phyloP scores from a whole-genome alignment of 2,329 filamentous ascomycete genomes.

The Pseudofabraea citricarpa region DNA sequence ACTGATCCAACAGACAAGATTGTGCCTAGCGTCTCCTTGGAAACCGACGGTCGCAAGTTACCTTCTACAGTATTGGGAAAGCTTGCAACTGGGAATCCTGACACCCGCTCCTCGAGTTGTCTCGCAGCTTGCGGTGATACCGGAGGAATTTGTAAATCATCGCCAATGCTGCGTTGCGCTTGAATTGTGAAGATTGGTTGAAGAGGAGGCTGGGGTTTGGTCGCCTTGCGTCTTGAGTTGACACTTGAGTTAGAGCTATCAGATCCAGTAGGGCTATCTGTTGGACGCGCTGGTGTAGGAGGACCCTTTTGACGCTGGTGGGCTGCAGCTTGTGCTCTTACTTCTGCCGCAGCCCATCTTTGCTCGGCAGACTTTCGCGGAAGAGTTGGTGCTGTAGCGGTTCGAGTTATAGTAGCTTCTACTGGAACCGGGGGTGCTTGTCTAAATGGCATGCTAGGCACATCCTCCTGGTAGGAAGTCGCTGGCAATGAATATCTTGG shows the following conservation, averaged over 20 bases:
- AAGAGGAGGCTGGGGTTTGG: constrained; percentile 7
- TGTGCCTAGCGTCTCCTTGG: constrained; percentile 24
- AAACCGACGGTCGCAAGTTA: constrained; percentile 10
- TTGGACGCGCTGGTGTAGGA: neutral
- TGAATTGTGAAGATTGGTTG: constrained; percentile 19
- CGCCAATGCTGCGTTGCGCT: constrained; percentile 5
- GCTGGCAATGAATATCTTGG: constrained; percentile 12
- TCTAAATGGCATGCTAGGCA: constrained; percentile 7
- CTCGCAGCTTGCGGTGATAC: constrained; percentile 11
- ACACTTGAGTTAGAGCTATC: constrained; percentile 1
- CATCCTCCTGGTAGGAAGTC: constrained; percentile 6
- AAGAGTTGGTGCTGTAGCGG: neutral
- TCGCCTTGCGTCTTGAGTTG: constrained; percentile 5
- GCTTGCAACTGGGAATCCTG: constrained; percentile 14
- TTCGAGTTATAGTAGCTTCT: neutral
- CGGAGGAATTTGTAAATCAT: constrained; percentile 2
- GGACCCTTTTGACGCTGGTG: neutral
- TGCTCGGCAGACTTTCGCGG: constrained; percentile 2
- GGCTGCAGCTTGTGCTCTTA: neutral
- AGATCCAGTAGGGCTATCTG: constrained; percentile 1
- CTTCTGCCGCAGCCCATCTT: constrained; percentile 1
- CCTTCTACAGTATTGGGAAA: constrained; percentile 23
- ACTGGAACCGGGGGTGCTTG: constrained; percentile 8
- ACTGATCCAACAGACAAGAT: constrained; percentile 23
- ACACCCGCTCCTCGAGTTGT: constrained; percentile 15